Base-by-base conservation (phyloP, 805 yeast species). In the Vanderwaltozyma polyspora region DNA sequence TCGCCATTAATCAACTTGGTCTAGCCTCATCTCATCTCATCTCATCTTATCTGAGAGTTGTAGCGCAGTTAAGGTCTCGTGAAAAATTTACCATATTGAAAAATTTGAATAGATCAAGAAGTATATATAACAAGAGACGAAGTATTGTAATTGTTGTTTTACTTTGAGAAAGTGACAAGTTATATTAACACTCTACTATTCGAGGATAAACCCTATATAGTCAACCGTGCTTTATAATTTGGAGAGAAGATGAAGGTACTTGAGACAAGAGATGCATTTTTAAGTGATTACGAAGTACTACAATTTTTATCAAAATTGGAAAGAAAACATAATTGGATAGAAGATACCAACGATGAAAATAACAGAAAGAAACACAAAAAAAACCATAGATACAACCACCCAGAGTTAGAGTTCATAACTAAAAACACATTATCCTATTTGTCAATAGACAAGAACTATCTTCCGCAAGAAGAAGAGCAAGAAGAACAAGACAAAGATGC, bases 271-370 rank as follows among this genome's bases (percentile, higher is more conserved):
- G 74, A 70, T 33, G 66, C 72, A 30, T 68, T 73, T 39, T 52
- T 75, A 29, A 68, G 76, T 39, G 76, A 74, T 50, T 74, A 62
- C 41, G 82, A 75, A 49, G 76, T 72, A 2, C 51, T 55, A 16
- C 64, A 67, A 36, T 76, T 72, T 41, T 49, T 75, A 39, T 48
- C 61, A 6, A 67, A 62, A 29, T 46, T 71, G 26, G 66, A 70
- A 47, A 41, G 45, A 21, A 45, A 50, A 26, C 57, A 62, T 40
- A 43, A 51, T 29, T 62, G 67, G 67, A 55, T 52, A 29, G 51
- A 44, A 6, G 45, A 41, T 8, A 43, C 40, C 12, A 32, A 31
- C 18, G 32, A 28, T 19, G 30, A 34, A 19, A 37, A 40, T 22
- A 40, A 48, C 17, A 40, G 42, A 21, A 44, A 41, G 31, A 47